phyloP scores from a whole-genome alignment of 495 filamentous ascomycete species.

The Xylaria longipes region DNA sequence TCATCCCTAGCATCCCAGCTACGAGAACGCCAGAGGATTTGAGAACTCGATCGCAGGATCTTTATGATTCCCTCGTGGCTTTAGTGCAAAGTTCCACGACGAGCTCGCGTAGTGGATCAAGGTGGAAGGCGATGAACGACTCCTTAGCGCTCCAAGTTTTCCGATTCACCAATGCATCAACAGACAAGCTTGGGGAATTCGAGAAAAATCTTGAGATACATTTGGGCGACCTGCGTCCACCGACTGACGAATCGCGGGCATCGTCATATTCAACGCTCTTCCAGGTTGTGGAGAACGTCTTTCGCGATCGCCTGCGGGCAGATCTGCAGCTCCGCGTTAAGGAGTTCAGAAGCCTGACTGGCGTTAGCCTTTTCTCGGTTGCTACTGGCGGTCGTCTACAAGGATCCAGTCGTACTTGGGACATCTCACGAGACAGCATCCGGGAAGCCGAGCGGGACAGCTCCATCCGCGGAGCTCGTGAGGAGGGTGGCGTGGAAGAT shows the following conservation, averaged over 20 bases:
- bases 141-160: conserved; percentile 60
- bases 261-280: conserved; percentile 39
- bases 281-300: conserved; percentile 48
- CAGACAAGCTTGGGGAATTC: conserved; percentile 50
- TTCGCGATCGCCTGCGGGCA: conserved; percentile 49
- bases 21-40: conserved; percentile 42
- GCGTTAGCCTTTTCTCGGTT: conserved; percentile 58
- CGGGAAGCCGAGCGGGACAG: conserved; percentile 36
- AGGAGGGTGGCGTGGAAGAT: conserved; percentile 64
- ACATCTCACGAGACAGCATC: conserved; percentile 34
- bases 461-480: conserved; percentile 46
- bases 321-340: conserved; percentile 53
- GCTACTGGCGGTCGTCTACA: conserved; percentile 52
- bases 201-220: conserved; percentile 49
- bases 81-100: conserved; percentile 50
- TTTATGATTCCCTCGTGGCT: conserved; percentile 54
- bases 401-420: conserved; percentile 34
- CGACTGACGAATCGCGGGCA: conserved; percentile 3
- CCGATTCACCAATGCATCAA: conserved; percentile 54
- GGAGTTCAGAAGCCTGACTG: conserved; percentile 56
- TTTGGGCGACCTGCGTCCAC: conserved; percentile 41
- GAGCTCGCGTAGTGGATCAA: conserved; percentile 40
- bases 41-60: conserved; percentile 39
- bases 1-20: conserved; percentile 41
- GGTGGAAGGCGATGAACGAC: conserved; percentile 51